Evolutionary conservation across 257 asterid genomes (phyloP).

Genomic region (Dorcoceras hygrometricum): DNA sequence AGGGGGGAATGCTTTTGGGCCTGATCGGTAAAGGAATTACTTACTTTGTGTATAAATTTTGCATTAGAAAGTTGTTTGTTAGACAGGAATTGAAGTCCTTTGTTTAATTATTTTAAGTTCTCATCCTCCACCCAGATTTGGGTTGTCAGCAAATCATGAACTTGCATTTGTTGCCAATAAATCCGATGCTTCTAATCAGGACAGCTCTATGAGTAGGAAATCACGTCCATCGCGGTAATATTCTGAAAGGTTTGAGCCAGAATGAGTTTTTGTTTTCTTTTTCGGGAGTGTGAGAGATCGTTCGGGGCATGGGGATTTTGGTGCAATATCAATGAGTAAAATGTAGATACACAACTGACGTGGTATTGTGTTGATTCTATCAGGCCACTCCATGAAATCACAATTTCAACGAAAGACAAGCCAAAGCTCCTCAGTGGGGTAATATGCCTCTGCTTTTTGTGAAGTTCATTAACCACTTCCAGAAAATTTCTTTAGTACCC

Average conservation of each 20-base stretch:
- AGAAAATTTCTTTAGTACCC: background rate
- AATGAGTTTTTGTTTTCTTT: slow-evolving; percentile 33
- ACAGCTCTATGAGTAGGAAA: slow-evolving; percentile 53
- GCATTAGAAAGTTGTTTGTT: slow-evolving; percentile 10
- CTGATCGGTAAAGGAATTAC: slow-evolving; percentile 36
- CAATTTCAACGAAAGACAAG: slow-evolving; percentile 81
- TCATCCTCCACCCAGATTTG: slow-evolving; percentile 73
- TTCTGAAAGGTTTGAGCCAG: slow-evolving; percentile 61
- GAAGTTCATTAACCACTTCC: slow-evolving; percentile 9
- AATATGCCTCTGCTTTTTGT: slow-evolving; percentile 24
- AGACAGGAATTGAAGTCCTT: background rate
- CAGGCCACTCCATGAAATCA: slow-evolving; percentile 74
- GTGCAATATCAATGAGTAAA: background rate
- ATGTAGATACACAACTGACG: slow-evolving; percentile 5
- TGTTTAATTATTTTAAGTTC: slow-evolving; percentile 36
- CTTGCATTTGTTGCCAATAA: slow-evolving; percentile 39
- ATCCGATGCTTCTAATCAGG: slow-evolving; percentile 39
- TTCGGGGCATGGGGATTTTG: slow-evolving; percentile 2
- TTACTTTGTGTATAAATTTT: slow-evolving; percentile 10
- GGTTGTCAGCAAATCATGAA: slow-evolving; percentile 42
- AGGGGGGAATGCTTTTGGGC: slow-evolving; percentile 34
- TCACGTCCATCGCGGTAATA: slow-evolving; percentile 59
- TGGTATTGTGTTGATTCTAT: slow-evolving; percentile 18
- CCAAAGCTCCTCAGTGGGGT: slow-evolving; percentile 88
- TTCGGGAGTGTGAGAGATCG: slow-evolving; percentile 17